Percentiles rank a stretch among this genome's conserved stretches.
Evolutionary conservation across 2,329 filamentous ascomycete species (phyloP).

Genomic region (Rhytidhysteron rufulum): DNA sequence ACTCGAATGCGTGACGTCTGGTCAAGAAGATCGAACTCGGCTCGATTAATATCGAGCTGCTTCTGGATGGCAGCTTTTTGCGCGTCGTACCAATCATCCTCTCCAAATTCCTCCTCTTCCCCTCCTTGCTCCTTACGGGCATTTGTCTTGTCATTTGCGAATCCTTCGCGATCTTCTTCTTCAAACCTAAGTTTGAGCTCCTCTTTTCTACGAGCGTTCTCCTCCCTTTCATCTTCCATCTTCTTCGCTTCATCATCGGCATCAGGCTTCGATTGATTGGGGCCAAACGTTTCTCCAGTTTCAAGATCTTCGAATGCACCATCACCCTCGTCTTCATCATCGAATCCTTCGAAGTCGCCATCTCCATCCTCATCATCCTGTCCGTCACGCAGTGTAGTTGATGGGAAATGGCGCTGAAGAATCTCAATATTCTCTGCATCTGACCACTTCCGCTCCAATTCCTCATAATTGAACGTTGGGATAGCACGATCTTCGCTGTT

Average conservation of each 20-base stretch:
- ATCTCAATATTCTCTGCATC: conserved; percentile 72
- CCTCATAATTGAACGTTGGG: conserved; percentile 74
- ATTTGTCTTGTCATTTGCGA: conserved; percentile 82
- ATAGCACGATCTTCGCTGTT: conserved; percentile 71
- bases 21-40: conserved; percentile 86
- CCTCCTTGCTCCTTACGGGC: conserved; percentile 66
- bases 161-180: conserved; percentile 95
- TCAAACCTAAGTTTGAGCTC: conserved; percentile 93
- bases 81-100: conserved; percentile 97
- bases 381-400: conserved; percentile 55
- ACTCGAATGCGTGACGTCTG: conserved; percentile 76
- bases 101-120: conserved; percentile 77
- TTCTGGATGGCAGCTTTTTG: conserved; percentile 95
- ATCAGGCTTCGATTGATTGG: conserved; percentile 37
- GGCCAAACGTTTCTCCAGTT: conserved; percentile 60
- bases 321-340: conserved; percentile 67
- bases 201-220: conserved; percentile 88
- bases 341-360: conserved; percentile 56
- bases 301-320: conserved; percentile 85
- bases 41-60: conserved; percentile 93
- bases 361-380: conserved; percentile 45
- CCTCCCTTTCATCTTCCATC: conserved; percentile 84
- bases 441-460: conserved; percentile 81
- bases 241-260: conserved; percentile 45
- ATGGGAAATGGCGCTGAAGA: conserved; percentile 72